These are phyloP conservation scores for Emericellopsis atlantica DNA, from an alignment of 2,329 filamentous ascomycete species.

Conservation along the genomic window DNA sequence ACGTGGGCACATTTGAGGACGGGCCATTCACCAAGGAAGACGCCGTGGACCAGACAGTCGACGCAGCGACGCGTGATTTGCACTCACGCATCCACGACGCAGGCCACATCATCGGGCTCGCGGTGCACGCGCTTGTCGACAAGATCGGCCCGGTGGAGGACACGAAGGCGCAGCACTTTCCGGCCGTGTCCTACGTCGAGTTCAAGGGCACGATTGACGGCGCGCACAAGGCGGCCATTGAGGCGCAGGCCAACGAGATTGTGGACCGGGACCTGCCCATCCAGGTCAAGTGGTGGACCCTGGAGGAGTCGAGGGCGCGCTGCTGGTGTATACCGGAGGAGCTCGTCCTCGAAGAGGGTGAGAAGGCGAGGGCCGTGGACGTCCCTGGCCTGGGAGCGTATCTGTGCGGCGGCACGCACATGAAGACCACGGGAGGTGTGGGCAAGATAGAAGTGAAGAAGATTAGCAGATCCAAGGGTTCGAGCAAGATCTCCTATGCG, in stretches of 20 bases:
- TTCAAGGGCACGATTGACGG: constrained; percentile 56
- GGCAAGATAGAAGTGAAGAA: background rate
- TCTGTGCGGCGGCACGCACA: constrained; percentile 3
- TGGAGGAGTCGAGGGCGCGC: background rate
- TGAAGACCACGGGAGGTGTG: constrained; percentile 1
- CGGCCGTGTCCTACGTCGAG: constrained; percentile 53
- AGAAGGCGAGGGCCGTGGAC: constrained; percentile 1
- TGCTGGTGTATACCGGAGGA: background rate
- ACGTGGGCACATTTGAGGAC: background rate
- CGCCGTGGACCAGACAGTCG: constrained; percentile 1
- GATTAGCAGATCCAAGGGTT: constrained; percentile 1
- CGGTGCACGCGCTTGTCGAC: constrained; percentile 45
- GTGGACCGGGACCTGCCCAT: constrained; percentile 6
- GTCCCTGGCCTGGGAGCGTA: constrained; percentile 1
- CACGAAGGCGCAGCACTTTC: constrained; percentile 60
- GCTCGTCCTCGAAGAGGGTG: background rate
- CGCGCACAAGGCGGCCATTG: constrained; percentile 48
- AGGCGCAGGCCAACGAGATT: constrained; percentile 17
- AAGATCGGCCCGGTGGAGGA: constrained; percentile 46
- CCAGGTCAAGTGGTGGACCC: constrained; percentile 2
- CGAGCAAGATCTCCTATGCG: background rate
- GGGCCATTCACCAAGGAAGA: background rate
- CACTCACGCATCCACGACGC: constrained; percentile 3
- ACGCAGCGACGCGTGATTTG: constrained; percentile 1
- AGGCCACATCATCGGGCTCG: constrained; percentile 13